Percentiles rank a stretch among this genome's conserved stretches.
Conservation (phyloP, 2,329 filamentous ascomycete genomes). For the Chaetothyriales sp. region DNA sequence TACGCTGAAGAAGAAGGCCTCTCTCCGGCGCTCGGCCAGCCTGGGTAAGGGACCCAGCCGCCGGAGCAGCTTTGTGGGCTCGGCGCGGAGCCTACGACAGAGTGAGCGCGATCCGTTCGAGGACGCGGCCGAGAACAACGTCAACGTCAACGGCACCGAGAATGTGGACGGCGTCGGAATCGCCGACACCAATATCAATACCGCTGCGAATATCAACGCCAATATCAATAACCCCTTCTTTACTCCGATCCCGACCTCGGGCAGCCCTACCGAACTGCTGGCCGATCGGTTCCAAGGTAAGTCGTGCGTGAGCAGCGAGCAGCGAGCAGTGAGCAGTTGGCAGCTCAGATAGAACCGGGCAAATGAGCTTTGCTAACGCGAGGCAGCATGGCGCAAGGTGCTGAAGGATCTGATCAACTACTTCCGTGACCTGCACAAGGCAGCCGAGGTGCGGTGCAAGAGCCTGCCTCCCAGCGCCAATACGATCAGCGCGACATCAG, state of each 20-base stretch:
- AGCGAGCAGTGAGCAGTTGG: background rate
- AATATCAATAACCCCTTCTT: constrained; percentile 54
- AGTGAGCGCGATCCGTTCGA: constrained; percentile 45
- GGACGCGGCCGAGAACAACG: constrained; percentile 53
- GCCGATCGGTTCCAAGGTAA: constrained; percentile 77
- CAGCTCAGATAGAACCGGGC: too few species aligned
- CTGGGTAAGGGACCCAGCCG: constrained; percentile 67
- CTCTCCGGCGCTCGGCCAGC: constrained; percentile 57
- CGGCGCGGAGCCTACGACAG: constrained; percentile 63
- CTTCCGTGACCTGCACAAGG: constrained; percentile 78
- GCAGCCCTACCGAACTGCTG: constrained; percentile 75
- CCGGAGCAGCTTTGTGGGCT: constrained; percentile 68
- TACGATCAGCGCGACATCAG: constrained; percentile 62
- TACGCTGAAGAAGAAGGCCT: constrained; percentile 79
- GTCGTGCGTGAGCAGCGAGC: constrained; percentile 15
- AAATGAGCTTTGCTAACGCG: background rate
- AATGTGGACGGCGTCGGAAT: too few species aligned
- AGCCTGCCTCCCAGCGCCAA: constrained; percentile 68
- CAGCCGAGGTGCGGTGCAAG: constrained; percentile 77
- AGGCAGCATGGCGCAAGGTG: constrained; percentile 76
- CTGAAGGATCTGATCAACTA: constrained; percentile 89
- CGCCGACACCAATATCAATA: too few species aligned
- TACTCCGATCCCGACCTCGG: constrained; percentile 74
- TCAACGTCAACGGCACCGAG: too few species aligned
- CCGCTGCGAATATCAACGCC: too few species aligned